These are phyloP conservation scores for Calvatia gigantea DNA, from an alignment of 768 basidiomycete genomes.

Conservation along the genomic window DNA sequence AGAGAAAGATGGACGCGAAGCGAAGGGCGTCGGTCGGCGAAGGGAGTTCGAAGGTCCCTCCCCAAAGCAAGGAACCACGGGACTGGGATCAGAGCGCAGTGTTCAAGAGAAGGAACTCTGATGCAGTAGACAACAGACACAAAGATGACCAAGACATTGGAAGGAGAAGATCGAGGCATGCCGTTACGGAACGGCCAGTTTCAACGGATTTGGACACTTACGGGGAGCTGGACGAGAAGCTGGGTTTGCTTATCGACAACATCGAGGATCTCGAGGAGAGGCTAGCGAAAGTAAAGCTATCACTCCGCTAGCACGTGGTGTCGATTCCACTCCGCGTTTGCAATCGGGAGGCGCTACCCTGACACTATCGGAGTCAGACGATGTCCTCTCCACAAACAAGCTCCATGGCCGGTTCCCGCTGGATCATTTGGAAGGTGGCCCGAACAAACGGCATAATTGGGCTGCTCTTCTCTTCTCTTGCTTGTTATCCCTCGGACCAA, in stretches of 20 bases:
- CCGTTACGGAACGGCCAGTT: background rate
- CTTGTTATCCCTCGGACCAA: too few relatives aligned
- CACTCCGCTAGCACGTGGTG: background rate
- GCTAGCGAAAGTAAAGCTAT: background rate
- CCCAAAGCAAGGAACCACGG: background rate
- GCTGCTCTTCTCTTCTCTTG: background rate
- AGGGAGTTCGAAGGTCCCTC: background rate
- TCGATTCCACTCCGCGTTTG: background rate
- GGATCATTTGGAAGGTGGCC: background rate
- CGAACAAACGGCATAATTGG: background rate
- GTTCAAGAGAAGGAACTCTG: background rate
- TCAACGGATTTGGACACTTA: background rate
- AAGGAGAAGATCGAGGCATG: background rate
- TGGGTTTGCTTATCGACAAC: background rate
- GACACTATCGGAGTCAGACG: background rate
- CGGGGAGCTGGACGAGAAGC: background rate
- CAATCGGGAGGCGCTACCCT: background rate
- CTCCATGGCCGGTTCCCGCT: too few relatives aligned
- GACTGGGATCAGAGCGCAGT: background rate
- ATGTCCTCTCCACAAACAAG: too few relatives aligned
- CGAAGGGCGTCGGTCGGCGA: background rate
- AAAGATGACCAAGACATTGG: background rate
- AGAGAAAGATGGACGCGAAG: background rate
- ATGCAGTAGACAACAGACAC: background rate
- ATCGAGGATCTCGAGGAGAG: constrained; percentile 3